Evolutionary conservation across 1,284 basidiomycete genomes (phyloP).

Genomic region (Rhodotorula sp.): DNA sequence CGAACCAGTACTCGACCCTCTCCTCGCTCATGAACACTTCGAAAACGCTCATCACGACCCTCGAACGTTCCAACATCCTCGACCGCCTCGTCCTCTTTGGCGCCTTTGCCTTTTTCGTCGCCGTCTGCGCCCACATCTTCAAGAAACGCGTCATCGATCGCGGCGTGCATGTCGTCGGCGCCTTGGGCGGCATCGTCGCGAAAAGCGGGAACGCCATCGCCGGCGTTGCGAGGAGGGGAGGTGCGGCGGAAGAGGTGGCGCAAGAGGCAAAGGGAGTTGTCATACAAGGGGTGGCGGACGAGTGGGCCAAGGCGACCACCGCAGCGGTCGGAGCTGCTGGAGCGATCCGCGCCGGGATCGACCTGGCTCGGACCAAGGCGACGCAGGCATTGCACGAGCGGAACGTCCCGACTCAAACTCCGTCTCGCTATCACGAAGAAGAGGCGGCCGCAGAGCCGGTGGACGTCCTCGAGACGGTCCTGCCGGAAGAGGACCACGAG

Average conservation of each 20-base stretch:
- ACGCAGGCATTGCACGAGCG: not conserved
- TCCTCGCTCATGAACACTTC: slow-evolving; percentile 71
- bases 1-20: slow-evolving; percentile 74
- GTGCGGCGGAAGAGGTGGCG: not conserved
- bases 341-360: not conserved
- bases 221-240: not conserved
- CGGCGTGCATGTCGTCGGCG: slow-evolving; percentile 32
- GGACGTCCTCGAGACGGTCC: not conserved
- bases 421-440: not conserved
- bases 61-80: slow-evolving; percentile 86
- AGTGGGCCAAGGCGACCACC: slow-evolving; percentile 12
- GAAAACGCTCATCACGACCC: slow-evolving; percentile 73
- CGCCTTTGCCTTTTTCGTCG: slow-evolving; percentile 73
- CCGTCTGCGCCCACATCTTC: slow-evolving; percentile 79
- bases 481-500: not conserved
- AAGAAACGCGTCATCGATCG: slow-evolving; percentile 77
- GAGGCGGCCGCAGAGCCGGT: not conserved
- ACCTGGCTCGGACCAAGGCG: not conserved
- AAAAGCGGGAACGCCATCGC: not conserved
- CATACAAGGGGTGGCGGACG: slow-evolving; percentile 1
- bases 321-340: not conserved
- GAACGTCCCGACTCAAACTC: not conserved
- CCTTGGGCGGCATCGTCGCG: slow-evolving; percentile 4
- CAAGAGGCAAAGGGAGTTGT: not conserved
- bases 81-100: slow-evolving; percentile 78